These are phyloP conservation scores for Parachaetomium inaequale DNA, from an alignment of 495 filamentous ascomycete genomes.

Conservation along the genomic window DNA sequence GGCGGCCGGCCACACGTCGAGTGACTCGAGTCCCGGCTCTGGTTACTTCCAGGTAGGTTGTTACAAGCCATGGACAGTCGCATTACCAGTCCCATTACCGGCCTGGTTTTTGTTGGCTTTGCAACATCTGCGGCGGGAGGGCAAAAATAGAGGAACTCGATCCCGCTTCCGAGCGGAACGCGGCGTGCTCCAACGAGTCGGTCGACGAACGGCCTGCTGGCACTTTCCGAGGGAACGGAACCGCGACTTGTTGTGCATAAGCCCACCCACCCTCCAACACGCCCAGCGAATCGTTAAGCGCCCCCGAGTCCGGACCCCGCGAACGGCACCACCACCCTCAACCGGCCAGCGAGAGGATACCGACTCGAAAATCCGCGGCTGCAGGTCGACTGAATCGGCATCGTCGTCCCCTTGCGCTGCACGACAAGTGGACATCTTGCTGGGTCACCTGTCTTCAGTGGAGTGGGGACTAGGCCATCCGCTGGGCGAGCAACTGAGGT, in stretches of 20 bases:
- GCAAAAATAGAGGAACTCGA: not conserved
- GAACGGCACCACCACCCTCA: not conserved
- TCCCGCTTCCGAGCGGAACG: not conserved
- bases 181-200: not conserved
- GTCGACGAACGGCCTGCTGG: not conserved
- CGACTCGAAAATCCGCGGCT: conserved; percentile 10
- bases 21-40: no score
- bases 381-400: conserved; percentile 23
- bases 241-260: not conserved
- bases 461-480: conserved; percentile 16
- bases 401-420: conserved; percentile 2
- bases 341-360: not conserved
- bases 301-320: not conserved
- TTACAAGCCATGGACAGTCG: no score
- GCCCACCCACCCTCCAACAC: not conserved
- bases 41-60: no score
- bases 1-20: not conserved
- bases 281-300: not conserved
- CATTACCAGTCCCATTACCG: not conserved
- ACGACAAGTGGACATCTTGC: conserved; percentile 6
- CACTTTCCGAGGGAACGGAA: conserved; percentile 9
- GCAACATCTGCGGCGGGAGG: not conserved
- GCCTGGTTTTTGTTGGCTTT: not conserved
- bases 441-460: conserved; percentile 8
- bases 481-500: conserved; percentile 8